phyloP scores from a whole-genome alignment of 1,284 basidiomycete species.

The Heterobasidion occidentale region DNA sequence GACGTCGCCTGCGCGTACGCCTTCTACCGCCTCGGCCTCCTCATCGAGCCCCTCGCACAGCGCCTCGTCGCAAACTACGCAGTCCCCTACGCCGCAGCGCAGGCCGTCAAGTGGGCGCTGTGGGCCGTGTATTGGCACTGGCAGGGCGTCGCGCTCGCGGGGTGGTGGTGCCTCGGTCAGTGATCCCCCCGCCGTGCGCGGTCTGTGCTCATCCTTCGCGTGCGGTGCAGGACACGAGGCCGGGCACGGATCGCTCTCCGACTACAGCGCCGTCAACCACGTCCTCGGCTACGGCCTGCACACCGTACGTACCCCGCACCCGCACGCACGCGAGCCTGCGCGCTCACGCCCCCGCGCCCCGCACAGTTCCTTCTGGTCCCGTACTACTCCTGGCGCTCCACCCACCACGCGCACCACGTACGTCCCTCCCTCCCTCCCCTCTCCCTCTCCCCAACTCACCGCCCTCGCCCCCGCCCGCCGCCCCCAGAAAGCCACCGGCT shows the following conservation, averaged over 20 bases:
- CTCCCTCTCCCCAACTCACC: too few relatives aligned
- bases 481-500: constrained; percentile 36
- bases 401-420: constrained; percentile 43
- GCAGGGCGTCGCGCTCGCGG: constrained; percentile 56
- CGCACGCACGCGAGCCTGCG: too few relatives aligned
- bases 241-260: constrained; percentile 41
- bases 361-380: constrained; percentile 36
- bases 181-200: neutral
- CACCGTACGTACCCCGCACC: constrained; percentile 19
- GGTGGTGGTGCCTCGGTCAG: constrained; percentile 41
- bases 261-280: constrained; percentile 29
- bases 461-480: too few relatives aligned
- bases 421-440: constrained; percentile 4
- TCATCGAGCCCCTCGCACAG: constrained; percentile 40
- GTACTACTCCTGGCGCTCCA: constrained; percentile 44
- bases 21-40: constrained; percentile 51
- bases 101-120: constrained; percentile 18
- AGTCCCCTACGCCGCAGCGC: neutral
- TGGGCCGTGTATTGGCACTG: constrained; percentile 60
- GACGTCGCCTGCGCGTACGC: constrained; percentile 48
- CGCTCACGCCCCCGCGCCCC: neutral
- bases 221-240: constrained; percentile 31
- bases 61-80: neutral
- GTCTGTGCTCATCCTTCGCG: too few relatives aligned
- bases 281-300: constrained; percentile 34